Evolutionary conservation across 169 alveolate genomes (phyloP), one percentile per base, ranked within the genome.

Genomic region (Plasmodium yoelii): DNA sequence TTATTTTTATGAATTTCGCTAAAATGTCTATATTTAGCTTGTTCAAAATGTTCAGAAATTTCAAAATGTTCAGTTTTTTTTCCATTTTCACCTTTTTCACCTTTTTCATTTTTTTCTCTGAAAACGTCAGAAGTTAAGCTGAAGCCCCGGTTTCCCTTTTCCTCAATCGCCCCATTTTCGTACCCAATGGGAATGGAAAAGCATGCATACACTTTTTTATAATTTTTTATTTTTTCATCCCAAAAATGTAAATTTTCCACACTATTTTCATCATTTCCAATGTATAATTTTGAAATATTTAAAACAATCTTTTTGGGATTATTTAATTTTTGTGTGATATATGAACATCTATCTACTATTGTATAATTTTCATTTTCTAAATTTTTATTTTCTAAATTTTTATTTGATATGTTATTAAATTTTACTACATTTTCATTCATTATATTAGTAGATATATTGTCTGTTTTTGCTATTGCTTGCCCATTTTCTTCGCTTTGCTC

Each of bases 151-250:
- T 26, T 26, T 64, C 49, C 47, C 10, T 18, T 51, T 26, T 42
- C 15, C 6, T 22, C 9, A n/a, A 55, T 24, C 13, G 0, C 4
- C 42, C 0, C n/a, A 28, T 18, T 44, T 56, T 77, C 46, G 51
- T 64, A 63, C 6, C 68, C 51, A n/a, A 64, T 51, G 6, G 88
- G 88, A 15, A 77, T 57, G 26, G 77, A 77, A 51, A 47, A 63
- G 15, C 77, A 47, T 13, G 65, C 56, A 18, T 68, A 77, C 7
- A 77, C 49, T 0, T 77, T 24, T 19, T 64, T 59, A 34, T 51
- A 77, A 26, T 28, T 15, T 7, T 61, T 69, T 8, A 77, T 39
- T 42, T 63, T 77, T 24, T 51, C 42, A 49, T 49, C 47, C 47
- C 49, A 49, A 63, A 6, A 8, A 34, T 34, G 7, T 34, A 4